Evolutionary conservation across 345 rosid species (phyloP).

Genomic region (Melaleuca quinquenervia): DNA sequence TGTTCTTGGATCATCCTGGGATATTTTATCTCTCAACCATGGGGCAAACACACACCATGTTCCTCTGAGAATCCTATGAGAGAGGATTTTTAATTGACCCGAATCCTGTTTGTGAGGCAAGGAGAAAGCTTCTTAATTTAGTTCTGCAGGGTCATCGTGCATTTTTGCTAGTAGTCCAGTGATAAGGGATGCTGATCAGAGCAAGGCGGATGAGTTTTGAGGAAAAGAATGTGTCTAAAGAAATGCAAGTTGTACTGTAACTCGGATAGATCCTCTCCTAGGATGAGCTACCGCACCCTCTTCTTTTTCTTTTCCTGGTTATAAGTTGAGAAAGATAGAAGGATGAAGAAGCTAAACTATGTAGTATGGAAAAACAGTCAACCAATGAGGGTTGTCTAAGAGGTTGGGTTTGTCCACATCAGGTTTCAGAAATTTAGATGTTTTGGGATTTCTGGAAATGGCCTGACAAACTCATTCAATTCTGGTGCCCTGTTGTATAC

Average conservation of each 20-base stretch:
- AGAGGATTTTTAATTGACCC: conserved; percentile 55
- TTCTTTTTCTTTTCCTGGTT: background rate
- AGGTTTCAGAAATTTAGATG: background rate
- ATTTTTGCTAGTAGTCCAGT: conserved; percentile 13
- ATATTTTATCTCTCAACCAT: conserved; percentile 73
- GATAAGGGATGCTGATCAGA: background rate
- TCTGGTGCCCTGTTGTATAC: background rate
- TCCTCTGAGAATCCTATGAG: conserved; percentile 80
- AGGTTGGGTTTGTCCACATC: background rate
- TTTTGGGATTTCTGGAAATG: background rate
- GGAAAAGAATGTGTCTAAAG: background rate
- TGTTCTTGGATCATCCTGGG: conserved; percentile 92
- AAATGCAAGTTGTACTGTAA: background rate
- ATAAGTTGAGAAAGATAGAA: background rate
- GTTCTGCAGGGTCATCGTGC: conserved; percentile 59
- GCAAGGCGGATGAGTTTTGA: background rate
- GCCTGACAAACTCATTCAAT: background rate
- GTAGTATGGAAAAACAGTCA: background rate
- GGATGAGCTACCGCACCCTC: background rate
- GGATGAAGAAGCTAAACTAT: background rate
- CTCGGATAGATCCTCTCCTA: background rate
- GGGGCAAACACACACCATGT: conserved; percentile 75
- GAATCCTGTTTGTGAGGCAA: conserved; percentile 51
- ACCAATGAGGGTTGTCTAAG: background rate
- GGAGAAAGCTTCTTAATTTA: conserved; percentile 82